These are phyloP conservation scores for Pyricularia grisea DNA, from an alignment of 2,329 filamentous ascomycete species.

Conservation along the genomic window DNA sequence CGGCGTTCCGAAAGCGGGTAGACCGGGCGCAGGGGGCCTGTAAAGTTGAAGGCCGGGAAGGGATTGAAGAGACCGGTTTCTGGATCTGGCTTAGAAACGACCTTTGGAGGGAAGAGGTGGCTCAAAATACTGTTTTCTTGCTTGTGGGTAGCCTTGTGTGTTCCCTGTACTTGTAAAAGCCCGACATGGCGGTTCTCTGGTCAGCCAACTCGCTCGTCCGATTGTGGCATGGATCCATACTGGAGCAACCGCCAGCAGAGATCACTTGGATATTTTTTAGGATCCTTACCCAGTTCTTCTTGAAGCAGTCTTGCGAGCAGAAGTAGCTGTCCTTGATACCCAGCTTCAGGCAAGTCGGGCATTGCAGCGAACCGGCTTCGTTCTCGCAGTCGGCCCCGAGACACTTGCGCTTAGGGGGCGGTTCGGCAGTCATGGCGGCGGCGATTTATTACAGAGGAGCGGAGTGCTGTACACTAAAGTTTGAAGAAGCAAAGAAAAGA, in stretches of 20 bases:
- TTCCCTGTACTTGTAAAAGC: slow-evolving; percentile 39
- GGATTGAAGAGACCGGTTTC: slow-evolving; percentile 85
- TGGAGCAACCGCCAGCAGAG: background rate
- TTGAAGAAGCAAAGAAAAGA: background rate
- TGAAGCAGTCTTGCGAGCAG: slow-evolving; percentile 98
- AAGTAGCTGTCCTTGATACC: slow-evolving; percentile 87
- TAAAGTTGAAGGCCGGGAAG: slow-evolving; percentile 78
- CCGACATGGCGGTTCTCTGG: background rate
- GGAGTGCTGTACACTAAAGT: background rate
- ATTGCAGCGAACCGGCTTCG: slow-evolving; percentile 77
- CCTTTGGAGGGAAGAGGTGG: slow-evolving; percentile 65
- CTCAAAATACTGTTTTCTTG: slow-evolving; percentile 66
- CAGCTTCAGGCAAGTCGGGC: slow-evolving; percentile 88
- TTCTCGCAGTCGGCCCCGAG: slow-evolving; percentile 77
- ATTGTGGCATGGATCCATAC: background rate
- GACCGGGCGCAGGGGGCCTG: slow-evolving; percentile 73
- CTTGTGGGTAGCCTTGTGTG: slow-evolving; percentile 81
- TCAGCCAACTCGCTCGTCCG: background rate
- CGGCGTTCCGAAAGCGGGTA: slow-evolving; percentile 72
- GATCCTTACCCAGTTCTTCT: slow-evolving; percentile 77
- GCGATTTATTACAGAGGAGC: background rate
- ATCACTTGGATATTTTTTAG: background rate
- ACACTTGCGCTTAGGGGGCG: slow-evolving; percentile 58
- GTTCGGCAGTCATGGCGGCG: slow-evolving; percentile 36
- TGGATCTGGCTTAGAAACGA: slow-evolving; percentile 86